Evolutionary conservation across 2,329 filamentous ascomycete species (phyloP).

Genomic region (Cordyceps javanica): DNA sequence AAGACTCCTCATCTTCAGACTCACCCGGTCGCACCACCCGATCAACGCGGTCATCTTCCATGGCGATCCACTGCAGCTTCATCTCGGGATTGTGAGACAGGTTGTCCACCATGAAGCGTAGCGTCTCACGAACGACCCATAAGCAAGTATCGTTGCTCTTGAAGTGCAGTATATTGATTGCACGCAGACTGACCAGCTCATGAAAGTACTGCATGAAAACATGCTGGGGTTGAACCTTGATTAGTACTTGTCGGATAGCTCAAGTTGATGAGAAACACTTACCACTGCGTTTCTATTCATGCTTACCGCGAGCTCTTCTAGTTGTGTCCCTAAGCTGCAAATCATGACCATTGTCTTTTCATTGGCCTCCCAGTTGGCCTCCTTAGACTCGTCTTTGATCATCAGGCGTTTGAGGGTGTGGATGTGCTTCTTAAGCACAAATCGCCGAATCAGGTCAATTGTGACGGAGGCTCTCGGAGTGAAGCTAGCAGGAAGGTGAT

Average conservation of each 20-base stretch:
- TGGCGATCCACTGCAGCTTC: conserved; percentile 53
- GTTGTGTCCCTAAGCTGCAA: conserved; percentile 39
- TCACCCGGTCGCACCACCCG: conserved; percentile 39
- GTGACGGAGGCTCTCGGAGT: conserved; percentile 42
- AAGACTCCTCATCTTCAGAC: conserved; percentile 17
- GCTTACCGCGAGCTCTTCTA: conserved; percentile 51
- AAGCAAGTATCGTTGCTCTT: conserved; percentile 50
- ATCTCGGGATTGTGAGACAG: conserved; percentile 48
- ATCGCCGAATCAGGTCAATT: conserved; percentile 52
- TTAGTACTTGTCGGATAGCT: neutral
- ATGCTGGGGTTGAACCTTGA: conserved; percentile 37
- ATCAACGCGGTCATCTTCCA: conserved; percentile 45
- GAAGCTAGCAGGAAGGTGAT: conserved; percentile 47
- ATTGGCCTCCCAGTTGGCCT: conserved; percentile 51
- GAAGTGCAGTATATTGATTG: conserved; percentile 49
- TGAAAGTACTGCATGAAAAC: conserved; percentile 48
- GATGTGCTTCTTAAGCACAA: conserved; percentile 54
- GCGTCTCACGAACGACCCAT: conserved; percentile 50
- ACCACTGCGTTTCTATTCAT: conserved; percentile 51
- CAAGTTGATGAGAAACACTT: conserved; percentile 25
- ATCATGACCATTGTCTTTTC: conserved; percentile 49
- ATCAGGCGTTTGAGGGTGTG: conserved; percentile 48
- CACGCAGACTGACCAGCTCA: conserved; percentile 42
- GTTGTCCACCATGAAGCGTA: conserved; percentile 53
- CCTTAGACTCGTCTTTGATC: conserved; percentile 49